A percentile compares a stretch with the other conserved stretches of the same genome.
These are phyloP conservation scores for Aureobasidium sp. DNA, from an alignment of 2,329 filamentous ascomycete species.

Conservation along the genomic window DNA sequence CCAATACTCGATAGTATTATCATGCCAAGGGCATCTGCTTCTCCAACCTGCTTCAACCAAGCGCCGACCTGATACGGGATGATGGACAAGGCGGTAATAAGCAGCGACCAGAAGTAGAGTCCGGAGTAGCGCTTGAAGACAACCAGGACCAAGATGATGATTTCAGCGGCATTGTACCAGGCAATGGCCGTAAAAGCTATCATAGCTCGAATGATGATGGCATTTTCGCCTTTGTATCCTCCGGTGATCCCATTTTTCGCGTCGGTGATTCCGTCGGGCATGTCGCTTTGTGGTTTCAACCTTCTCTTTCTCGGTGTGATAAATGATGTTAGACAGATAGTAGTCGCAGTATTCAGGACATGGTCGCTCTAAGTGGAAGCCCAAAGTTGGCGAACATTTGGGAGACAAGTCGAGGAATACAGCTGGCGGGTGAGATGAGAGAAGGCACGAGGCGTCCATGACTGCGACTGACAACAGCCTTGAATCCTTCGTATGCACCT, in stretches of 20 bases:
- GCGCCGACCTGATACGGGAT: constrained; percentile 44
- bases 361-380: not conserved
- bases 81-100: constrained; percentile 38
- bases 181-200: constrained; percentile 26
- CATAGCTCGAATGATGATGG: constrained; percentile 24
- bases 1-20: constrained; percentile 45
- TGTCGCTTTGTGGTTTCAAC: not conserved
- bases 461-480: not conserved
- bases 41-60: constrained; percentile 37
- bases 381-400: not conserved
- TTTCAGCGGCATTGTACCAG: constrained; percentile 38
- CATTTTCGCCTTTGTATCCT: constrained; percentile 23
- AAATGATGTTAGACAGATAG: not conserved
- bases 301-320: not conserved
- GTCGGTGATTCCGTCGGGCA: constrained; percentile 10
- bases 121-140: constrained; percentile 43
- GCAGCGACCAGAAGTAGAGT: constrained; percentile 45
- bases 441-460: not conserved
- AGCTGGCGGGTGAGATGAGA: not conserved
- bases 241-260: constrained; percentile 9
- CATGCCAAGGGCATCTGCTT: constrained; percentile 27
- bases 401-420: too few species aligned
- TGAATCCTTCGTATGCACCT: constrained; percentile 7
- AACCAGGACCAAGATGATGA: constrained; percentile 40
- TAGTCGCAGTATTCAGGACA: not conserved